phyloP scores from a whole-genome alignment of 768 basidiomycete species.

The Kondoa malvinella region DNA sequence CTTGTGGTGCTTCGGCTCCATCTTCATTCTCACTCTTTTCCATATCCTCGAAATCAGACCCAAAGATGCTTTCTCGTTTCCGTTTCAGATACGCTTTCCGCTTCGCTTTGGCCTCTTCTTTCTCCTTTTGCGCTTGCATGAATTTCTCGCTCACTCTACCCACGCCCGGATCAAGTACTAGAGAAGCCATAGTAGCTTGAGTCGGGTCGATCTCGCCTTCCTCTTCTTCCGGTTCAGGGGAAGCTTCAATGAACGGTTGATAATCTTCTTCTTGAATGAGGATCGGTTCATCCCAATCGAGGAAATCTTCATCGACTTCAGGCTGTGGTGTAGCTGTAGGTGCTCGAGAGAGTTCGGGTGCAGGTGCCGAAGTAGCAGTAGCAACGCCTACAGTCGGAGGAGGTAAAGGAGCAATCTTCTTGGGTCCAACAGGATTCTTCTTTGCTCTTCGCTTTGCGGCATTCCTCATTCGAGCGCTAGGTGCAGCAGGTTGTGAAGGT shows the following conservation, averaged over 20 bases:
- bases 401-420: no score
- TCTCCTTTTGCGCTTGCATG: background rate
- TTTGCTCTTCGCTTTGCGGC: no score
- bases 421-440: no score
- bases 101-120: background rate
- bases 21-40: background rate
- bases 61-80: background rate
- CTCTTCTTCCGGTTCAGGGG: background rate
- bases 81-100: background rate
- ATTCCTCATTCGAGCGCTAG: no score
- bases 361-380: no score
- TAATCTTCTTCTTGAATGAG: background rate
- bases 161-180: background rate
- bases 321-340: background rate
- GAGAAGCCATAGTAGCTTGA: background rate
- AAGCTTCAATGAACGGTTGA: background rate
- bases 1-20: background rate
- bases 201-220: background rate
- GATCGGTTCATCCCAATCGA: background rate
- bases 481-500: background rate
- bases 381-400: no score
- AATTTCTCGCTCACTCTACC: background rate
- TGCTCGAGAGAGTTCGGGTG: no score
- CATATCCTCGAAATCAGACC: background rate
- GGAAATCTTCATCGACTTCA: background rate